Evolutionary conservation across 225 moss, liverwort and hornwort species (phyloP).

Genomic region (Marchantia polymorpha): DNA sequence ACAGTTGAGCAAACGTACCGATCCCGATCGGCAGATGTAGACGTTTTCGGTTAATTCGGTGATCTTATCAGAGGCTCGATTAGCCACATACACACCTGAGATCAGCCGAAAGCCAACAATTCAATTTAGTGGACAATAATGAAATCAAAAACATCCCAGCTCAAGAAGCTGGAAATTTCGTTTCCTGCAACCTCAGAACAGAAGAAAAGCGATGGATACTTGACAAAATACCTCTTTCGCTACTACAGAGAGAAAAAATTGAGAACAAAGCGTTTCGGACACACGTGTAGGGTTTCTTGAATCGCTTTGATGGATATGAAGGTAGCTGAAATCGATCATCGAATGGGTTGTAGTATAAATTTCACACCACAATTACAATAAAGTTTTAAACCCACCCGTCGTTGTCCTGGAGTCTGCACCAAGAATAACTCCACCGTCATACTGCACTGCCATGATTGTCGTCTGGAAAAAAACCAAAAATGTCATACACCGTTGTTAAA

Average conservation of each 20-base stretch:
- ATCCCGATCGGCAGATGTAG: conserved; percentile 89
- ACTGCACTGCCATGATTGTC: conserved; percentile 98
- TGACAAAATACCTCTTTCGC: not conserved
- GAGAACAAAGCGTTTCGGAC: no score
- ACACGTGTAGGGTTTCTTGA: no score
- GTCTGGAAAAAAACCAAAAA: conserved; percentile 45
- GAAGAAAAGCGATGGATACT: not conserved
- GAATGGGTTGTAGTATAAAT: not conserved
- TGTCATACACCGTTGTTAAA: no score
- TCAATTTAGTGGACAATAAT: not conserved
- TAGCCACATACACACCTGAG: conserved; percentile 91
- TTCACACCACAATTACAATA: not conserved
- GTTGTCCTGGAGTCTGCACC: conserved; percentile 97
- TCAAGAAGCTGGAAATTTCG: not conserved
- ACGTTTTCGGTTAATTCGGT: conserved; percentile 91
- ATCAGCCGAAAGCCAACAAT: not conserved
- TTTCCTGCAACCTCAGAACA: not conserved
- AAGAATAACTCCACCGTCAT: conserved; percentile 78
- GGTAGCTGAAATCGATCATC: no score
- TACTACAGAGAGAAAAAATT: not conserved
- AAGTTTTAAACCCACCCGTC: conserved; percentile 52
- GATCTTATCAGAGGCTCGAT: conserved; percentile 94
- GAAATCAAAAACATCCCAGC: not conserved
- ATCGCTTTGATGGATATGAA: no score
- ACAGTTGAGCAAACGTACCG: conserved; percentile 44